Evolutionary conservation across 1,139 yeast species (phyloP).

Genomic region (Suhomyces chickasaworum): DNA sequence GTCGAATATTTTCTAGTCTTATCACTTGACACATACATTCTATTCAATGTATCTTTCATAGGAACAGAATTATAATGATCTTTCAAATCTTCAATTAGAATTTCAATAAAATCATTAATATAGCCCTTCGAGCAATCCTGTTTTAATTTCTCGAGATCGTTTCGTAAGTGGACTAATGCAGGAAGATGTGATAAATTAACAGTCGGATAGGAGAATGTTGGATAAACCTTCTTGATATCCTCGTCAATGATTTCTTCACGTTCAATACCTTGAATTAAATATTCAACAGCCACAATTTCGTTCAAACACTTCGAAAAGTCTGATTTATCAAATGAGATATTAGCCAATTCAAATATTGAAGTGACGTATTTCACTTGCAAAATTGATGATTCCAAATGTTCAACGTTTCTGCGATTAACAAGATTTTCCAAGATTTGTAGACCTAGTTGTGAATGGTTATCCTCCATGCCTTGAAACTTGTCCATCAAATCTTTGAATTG

Average conservation of each 20-base stretch:
- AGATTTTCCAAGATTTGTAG: constrained; percentile 53
- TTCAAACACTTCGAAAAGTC: constrained; percentile 48
- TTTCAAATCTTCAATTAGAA: constrained; percentile 62
- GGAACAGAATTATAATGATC: constrained; percentile 55
- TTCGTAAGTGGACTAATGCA: constrained; percentile 60
- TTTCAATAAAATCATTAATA: constrained; percentile 55
- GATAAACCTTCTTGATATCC: constrained; percentile 30
- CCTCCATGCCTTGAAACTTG: constrained; percentile 47
- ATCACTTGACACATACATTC: constrained; percentile 42
- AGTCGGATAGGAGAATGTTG: constrained; percentile 52
- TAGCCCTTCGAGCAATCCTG: constrained; percentile 69
- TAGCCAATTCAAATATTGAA: constrained; percentile 55
- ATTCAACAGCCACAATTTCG: constrained; percentile 57
- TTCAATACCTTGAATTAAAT: constrained; percentile 55
- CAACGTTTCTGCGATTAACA: constrained; percentile 60
- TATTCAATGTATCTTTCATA: constrained; percentile 50
- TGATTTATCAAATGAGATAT: constrained; percentile 45
- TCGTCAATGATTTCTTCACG: constrained; percentile 28
- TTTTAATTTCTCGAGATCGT: constrained; percentile 50
- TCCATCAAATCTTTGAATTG: constrained; percentile 49
- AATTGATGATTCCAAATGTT: constrained; percentile 61
- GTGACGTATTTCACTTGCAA: constrained; percentile 61
- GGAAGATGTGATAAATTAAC: constrained; percentile 57
- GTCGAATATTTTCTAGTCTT: constrained; percentile 25
- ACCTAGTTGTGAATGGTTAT: constrained; percentile 54